Evolutionary conservation across 2,329 filamentous ascomycete genomes (phyloP).

Genomic region (Aspergillus fumigatiaffinis): DNA sequence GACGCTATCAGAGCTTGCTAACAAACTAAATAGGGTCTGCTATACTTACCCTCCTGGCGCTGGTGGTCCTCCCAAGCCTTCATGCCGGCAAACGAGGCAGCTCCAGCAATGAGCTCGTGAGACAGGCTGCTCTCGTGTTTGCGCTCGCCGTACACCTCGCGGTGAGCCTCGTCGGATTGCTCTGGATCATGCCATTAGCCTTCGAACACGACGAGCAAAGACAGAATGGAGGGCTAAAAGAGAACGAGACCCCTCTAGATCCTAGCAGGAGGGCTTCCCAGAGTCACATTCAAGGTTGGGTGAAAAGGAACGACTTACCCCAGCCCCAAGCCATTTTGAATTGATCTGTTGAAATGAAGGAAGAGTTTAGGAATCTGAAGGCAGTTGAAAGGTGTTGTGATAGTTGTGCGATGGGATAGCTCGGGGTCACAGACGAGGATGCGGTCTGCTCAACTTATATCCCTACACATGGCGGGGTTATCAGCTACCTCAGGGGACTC

Average conservation of each 20-base stretch:
- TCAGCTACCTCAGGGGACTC: background rate
- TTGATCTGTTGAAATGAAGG: slow-evolving; percentile 6
- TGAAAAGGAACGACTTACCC: slow-evolving; percentile 21
- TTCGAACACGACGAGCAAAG: background rate
- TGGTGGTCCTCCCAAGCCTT: slow-evolving; percentile 75
- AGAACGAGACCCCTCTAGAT: background rate
- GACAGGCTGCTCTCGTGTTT: slow-evolving; percentile 60
- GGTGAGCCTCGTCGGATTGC: slow-evolving; percentile 51
- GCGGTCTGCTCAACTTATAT: background rate
- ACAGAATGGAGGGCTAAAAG: background rate
- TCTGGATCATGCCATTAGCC: slow-evolving; percentile 29
- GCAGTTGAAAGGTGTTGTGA: background rate
- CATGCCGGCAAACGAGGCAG: slow-evolving; percentile 74
- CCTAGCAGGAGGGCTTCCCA: background rate
- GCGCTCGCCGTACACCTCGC: slow-evolving; percentile 50
- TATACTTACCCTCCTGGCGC: slow-evolving; percentile 58
- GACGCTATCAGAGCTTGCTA: background rate
- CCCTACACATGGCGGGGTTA: background rate
- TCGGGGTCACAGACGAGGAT: background rate
- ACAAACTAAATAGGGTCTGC: background rate
- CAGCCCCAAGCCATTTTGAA: slow-evolving; percentile 35
- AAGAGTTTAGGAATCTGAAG: slow-evolving; percentile 1
- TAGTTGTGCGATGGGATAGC: background rate
- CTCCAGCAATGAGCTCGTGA: slow-evolving; percentile 72
- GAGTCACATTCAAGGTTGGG: background rate